Base-by-base conservation (phyloP, 2,329 filamentous ascomycete genomes). In the Tothia fuscella region DNA sequence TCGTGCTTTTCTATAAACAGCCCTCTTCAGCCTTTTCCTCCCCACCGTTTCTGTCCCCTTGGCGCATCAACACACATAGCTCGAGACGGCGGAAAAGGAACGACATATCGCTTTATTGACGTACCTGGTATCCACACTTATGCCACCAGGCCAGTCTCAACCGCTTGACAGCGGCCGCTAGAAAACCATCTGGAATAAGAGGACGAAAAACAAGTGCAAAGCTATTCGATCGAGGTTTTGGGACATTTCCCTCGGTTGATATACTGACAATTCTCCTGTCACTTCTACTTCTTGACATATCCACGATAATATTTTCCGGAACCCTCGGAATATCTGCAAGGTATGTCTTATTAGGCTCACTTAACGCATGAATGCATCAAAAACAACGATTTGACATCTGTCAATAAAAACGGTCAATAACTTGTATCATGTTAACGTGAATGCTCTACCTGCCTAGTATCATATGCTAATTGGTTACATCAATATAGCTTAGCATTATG, bases 1-100 rank as follows among this genome's bases (percentile, higher is more conserved):
- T 39, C 24, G 28, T 39, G 24, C 25, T n/a, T 40, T 40, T 40
- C 38, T 40, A 40, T 40, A 40, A 29, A 40, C 38, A 40, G 38
- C 26, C 22, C 38, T 40, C 25, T 26, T 40, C 38, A 30, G 9
- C 25, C 16, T n/a, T 12, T 40, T 21, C 13, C 14, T 31, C 7
- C 22, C 26, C 38, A 24, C 26, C 38, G 4, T 21, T 26, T n/a
- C 6, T n/a, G 26, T 31, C 5, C 6, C 26, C 38, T 40, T 40
- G 25, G 38, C 25, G 20, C 26, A 7, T 40, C 10, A n/a, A n/a
- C 17, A 4, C 2, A 31, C 24, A 14, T 19, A 17, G 24, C n/a
- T 29, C 26, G 36, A 19, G 6, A 12, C n/a, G 21, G 20, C 29
- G 20, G 38, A 31, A n/a, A 20, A 37, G 12, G 16, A 19, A 26